These are phyloP conservation scores for Alternaria sp. DNA, from an alignment of 2,329 filamentous ascomycete genomes.

Conservation along the genomic window DNA sequence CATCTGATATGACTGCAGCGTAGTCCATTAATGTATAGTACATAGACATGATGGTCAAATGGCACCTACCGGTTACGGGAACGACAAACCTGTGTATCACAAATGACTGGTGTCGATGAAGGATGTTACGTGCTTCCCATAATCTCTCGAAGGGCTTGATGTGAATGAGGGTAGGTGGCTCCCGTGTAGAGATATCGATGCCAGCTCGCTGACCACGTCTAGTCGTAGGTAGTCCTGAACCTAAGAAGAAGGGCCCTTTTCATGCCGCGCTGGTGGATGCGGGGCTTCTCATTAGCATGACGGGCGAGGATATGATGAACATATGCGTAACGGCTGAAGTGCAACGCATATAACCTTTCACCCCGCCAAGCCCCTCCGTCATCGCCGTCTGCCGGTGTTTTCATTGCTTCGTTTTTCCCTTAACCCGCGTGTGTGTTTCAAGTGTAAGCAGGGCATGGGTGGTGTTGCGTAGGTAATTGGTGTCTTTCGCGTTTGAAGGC, in stretches of 20 bases:
- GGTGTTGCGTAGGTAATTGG: constrained; percentile 30
- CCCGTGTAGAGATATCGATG: constrained; percentile 26
- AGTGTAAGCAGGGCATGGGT: constrained; percentile 25
- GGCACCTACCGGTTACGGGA: constrained; percentile 8
- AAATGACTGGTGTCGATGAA: constrained; percentile 22
- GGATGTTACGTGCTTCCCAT: constrained; percentile 15
- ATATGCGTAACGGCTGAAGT: constrained; percentile 17
- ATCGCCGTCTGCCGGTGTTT: constrained; percentile 3
- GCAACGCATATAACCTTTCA: constrained; percentile 16
- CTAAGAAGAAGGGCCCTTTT: neutral
- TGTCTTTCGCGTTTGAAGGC: constrained; percentile 21
- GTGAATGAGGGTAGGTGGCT: constrained; percentile 23
- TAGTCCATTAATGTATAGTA: constrained; percentile 45
- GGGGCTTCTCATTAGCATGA: constrained; percentile 1
- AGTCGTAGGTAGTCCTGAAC: constrained; percentile 1
- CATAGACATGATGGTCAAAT: constrained; percentile 25
- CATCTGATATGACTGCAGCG: constrained; percentile 16
- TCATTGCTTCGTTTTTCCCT: constrained; percentile 14
- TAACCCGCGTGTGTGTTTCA: constrained; percentile 39
- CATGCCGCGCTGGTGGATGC: neutral
- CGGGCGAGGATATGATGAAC: constrained; percentile 19
- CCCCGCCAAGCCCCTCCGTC: constrained; percentile 12
- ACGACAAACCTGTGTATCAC: constrained; percentile 7
- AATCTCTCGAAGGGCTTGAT: constrained; percentile 6
- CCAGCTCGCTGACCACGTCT: constrained; percentile 15